phyloP scores from a whole-genome alignment of 805 yeast genomes.

The Ogataea pignaliae region DNA sequence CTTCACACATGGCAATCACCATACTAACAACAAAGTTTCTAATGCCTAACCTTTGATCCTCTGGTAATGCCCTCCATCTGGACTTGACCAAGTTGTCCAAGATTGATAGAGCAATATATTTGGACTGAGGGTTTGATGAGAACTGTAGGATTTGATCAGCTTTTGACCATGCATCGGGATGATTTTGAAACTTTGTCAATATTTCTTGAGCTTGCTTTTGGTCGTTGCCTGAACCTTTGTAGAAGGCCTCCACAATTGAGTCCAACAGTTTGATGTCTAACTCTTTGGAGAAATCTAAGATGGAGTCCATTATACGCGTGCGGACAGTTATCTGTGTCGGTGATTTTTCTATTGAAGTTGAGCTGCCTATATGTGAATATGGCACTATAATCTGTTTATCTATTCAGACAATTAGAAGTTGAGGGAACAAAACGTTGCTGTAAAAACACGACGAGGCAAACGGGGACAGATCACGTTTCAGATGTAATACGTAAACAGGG shows the following conservation, averaged over 20 bases:
- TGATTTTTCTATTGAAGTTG: not conserved
- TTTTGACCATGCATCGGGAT: conserved; percentile 93
- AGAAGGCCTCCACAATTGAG: conserved; percentile 79
- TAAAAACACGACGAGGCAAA: no score
- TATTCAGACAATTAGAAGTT: no score
- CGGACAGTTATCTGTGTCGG: no score
- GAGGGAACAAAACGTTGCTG: no score
- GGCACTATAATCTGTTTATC: no score
- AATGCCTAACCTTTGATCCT: conserved; percentile 85
- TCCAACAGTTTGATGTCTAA: conserved; percentile 78
- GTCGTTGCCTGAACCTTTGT: conserved; percentile 69
- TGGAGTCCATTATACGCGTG: conserved; percentile 60
- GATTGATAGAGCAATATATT: conserved; percentile 87
- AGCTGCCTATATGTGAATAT: not conserved
- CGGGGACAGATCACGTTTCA: no score
- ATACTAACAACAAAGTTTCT: conserved; percentile 90
- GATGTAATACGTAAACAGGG: no score
- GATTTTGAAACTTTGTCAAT: conserved; percentile 80
- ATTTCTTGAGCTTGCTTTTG: conserved; percentile 69
- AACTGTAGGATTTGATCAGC: conserved; percentile 84
- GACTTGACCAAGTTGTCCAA: conserved; percentile 86
- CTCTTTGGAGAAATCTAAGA: conserved; percentile 82
- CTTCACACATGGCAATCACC: conserved; percentile 88
- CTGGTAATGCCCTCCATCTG: conserved; percentile 90
- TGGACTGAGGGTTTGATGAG: conserved; percentile 78